Evolutionary conservation across 352 stramenopile species (phyloP), one percentile per base, ranked within the genome.

Genomic region (Phytophthora syringae): DNA sequence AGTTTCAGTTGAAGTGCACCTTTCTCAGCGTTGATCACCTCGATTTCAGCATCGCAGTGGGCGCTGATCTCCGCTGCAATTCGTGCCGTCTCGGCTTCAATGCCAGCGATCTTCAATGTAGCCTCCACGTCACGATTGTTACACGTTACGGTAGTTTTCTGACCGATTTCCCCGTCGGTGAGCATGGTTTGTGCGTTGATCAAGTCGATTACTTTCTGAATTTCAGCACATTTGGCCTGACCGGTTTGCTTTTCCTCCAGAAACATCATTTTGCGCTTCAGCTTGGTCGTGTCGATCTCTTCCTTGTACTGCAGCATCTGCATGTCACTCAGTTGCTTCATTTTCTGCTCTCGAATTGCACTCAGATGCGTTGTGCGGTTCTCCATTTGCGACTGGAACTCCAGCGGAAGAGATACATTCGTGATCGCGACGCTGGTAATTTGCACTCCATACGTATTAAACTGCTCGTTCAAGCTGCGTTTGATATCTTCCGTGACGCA

Each of bases 251-350:
- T 70, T 56, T 89, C 80, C 43, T 93, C 78, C 45, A 79, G 73
- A 3, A 67, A 60, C 53, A 74, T 69, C 70, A 81, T 76, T 20
- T 39, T 40, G 25, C 77, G 79, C 43, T 80, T 74, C 36, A 89
- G 50, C 25, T 82, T 79, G 22, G 67, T 76, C 47, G 72, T 79
- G 25, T 75, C 69, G 40, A 80, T 62, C 47, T 80, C 74, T 48
- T 82, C 70, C 59, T 77, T 75, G 56, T 78, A 79, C 32, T 68
- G 65, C 39, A 93, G 63, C 68, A 83, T 66, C 45, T 88, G 79
- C 84, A 93, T 88, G 58, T 84, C 80, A 52, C 68, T 84, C 55
- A 90, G 69, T 40, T 90, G 86, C 61, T 94, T 88, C 86, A 94
- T 92, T 32, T 79, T 86, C 48, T 90, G 72, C 67, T 90, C 76